Evolutionary conservation across 129 eudicot species (phyloP).

Genomic region (Artemisia tridentata): DNA sequence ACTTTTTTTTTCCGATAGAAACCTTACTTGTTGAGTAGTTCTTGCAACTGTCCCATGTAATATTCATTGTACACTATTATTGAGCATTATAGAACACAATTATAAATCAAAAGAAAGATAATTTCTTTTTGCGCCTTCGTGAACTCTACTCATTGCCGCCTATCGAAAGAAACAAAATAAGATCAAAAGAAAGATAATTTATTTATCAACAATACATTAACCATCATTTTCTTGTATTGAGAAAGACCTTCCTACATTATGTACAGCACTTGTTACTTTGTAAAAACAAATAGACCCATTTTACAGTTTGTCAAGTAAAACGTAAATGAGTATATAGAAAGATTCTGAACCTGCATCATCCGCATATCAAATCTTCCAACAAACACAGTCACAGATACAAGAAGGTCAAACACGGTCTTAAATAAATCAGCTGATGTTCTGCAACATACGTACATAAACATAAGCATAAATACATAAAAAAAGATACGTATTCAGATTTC

Average conservation of each 20-base stretch:
- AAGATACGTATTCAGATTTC: background rate
- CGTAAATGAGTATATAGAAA: background rate
- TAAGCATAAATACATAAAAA: background rate
- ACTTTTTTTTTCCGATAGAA: no score
- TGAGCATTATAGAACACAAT: no score
- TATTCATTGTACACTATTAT: no score
- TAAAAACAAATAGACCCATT: no score
- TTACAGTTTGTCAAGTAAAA: background rate
- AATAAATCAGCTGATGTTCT: slow-evolving; percentile 99
- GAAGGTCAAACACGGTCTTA: slow-evolving; percentile 93
- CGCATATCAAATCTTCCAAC: slow-evolving; percentile 99
- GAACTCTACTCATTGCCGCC: slow-evolving; percentile 89
- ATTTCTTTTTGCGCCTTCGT: slow-evolving; percentile 66
- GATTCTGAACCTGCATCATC: slow-evolving; percentile 85
- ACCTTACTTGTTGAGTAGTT: no score
- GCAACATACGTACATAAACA: slow-evolving; percentile 29
- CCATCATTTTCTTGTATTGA: no score
- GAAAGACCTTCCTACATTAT: background rate
- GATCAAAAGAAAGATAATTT: background rate
- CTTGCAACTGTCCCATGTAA: no score
- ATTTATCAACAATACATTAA: background rate
- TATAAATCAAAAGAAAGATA: no score
- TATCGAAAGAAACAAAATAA: slow-evolving; percentile 19
- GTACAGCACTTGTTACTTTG: background rate
- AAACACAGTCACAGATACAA: slow-evolving; percentile 94